Evolutionary conservation across 305 asterid genomes (phyloP).

Genomic region (Stenogyne calaminthoides): DNA sequence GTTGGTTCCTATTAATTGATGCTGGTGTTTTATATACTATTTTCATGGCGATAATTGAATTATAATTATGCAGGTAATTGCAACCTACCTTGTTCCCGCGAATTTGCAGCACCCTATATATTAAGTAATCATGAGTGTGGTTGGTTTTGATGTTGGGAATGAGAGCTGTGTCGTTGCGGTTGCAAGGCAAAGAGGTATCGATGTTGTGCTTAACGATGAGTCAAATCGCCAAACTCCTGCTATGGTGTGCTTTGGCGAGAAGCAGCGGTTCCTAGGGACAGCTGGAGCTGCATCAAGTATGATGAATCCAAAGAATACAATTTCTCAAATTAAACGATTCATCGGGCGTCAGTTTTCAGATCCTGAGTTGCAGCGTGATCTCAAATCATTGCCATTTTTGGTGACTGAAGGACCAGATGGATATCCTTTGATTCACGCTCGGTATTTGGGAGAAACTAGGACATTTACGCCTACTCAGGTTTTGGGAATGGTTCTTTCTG

Average conservation of each 20-base stretch:
- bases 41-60: neutral
- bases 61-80: conserved; percentile 33
- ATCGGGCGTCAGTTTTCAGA: conserved; percentile 84
- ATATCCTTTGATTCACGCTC: conserved; percentile 74
- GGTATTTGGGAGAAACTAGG: conserved; percentile 76
- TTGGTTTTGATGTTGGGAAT: conserved; percentile 94
- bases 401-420: conserved; percentile 93
- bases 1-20: neutral
- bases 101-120: neutral
- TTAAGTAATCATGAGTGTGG: conserved; percentile 81
- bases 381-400: conserved; percentile 63
- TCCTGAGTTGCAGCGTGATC: conserved; percentile 81
- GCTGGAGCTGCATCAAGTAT: conserved; percentile 96
- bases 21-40: neutral
- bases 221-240: conserved; percentile 96
- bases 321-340: conserved; percentile 83
- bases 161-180: conserved; percentile 91
- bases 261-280: conserved; percentile 95
- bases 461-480: conserved; percentile 87
- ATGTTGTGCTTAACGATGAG: conserved; percentile 91
- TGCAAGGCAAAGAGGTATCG: conserved; percentile 95
- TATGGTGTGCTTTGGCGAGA: conserved; percentile 88
- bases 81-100: conserved; percentile 6
- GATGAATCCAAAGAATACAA: conserved; percentile 95
- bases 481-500: conserved; percentile 84